Evolutionary conservation across 169 alveolate species (phyloP), one percentile per base, ranked within the genome.

Genomic region (Plasmodium gonderi): DNA sequence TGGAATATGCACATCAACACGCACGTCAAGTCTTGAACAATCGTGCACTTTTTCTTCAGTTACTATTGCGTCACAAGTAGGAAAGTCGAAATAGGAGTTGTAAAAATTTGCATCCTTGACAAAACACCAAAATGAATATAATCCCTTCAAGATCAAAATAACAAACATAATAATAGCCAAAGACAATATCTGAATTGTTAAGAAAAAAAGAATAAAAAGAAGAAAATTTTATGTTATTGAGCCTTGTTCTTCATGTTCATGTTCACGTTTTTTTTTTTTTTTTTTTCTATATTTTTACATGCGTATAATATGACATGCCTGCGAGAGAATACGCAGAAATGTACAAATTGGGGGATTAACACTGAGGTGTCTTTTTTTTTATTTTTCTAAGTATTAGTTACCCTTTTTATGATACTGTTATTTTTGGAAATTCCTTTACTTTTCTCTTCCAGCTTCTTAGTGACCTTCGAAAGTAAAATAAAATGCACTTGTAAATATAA

Each of bases 91-190:
- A 42, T 69, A 69, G 9, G 92, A 69, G 26, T 47, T 69, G 44
- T 44, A 72, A 47, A 82, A 72, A 14, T 82, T 74, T 8, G 40
- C 51, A 45, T 68, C 77, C 44, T 72, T 82, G 3, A 74, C 29
- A 31, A 82, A 82, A 45, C 92, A 82, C 92, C 83, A 82, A 47
- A 82, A 82, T 8, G 92, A 82, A 42, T 82, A 82, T 33, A 82
- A 69, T 31, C 92, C 92, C 31, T 82, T 82, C 26, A 82, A 33
- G 20, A 67, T 40, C 76, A 82, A 72, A 82, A 82, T 82, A 1
- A 82, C n/a, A 44, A 82, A 82, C 47, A 82, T 40, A 47, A 82
- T 45, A 72, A 82, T 72, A 31, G 92, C 81, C 82, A 82, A 47
- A 44, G 92, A 42, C 17, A 82, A 42, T 45, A 82, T 72, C 92